Base-by-base conservation (phyloP, 2,329 filamentous ascomycete species). In the Geosmithia morbida region DNA sequence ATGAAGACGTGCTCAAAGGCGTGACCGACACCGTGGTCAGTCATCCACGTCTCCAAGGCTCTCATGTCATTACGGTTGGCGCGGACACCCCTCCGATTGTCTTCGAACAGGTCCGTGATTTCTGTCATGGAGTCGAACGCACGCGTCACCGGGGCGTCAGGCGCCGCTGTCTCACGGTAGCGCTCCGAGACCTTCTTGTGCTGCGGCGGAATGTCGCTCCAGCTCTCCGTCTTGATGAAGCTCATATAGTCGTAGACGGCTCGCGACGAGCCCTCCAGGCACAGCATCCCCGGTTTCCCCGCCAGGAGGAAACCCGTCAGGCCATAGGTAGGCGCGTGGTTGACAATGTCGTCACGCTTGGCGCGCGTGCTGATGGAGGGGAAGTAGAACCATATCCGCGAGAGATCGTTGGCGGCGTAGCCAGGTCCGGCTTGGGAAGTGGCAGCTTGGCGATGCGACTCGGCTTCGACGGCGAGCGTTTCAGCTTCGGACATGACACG, bases 141-240 rank as follows among this genome's bases (percentile, higher is more conserved):
- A 18, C 72, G 60, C 29, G 50, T 46, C 14, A 62, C 49, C 4
- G 22, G 22, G 4, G 22, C 22, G 2, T 51, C 43, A 2, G 1
- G 30, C 1, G 22, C 8, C 1, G 46, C 53, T 14, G 55, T 54
- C 55, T 77, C 71, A 1, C 73, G 57, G 48, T 67, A 68, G 10
- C 71, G 59, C 61, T 80, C 77, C 55, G 71, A 77, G 39, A 80
- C 75, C 53, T 80, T 80, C 52, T 80, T 80, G 51, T 80, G 77
- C 49, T 77, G 68, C 17, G 72, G 66, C 0, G 77, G 77, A 6
- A 80, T 79, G 56, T 80, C 76, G 0, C 74, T 71, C 77, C 77
- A 80, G 47, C 72, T 77, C 52, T 79, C 71, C 6, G 74, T 79
- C 59, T 79, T 79, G 61, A 80, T 79, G 48, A 74, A 79, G 26